Conservation (phyloP, 75 land plant species). For the Sequoia sempervirens region DNA sequence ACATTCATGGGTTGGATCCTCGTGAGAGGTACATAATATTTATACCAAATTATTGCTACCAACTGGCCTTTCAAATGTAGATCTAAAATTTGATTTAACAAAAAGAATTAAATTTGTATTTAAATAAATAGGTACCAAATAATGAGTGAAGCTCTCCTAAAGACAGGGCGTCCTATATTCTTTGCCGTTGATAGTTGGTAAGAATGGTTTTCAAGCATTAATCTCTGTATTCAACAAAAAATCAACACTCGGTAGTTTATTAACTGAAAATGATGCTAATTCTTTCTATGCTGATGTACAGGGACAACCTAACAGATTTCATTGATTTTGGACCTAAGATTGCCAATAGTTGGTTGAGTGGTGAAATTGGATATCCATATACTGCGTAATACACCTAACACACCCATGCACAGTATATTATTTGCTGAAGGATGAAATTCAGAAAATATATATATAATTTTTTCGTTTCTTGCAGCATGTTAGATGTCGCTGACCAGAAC, state of each 20-base stretch:
- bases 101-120: not conserved
- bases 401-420: not conserved
- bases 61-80: not conserved
- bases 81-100: not conserved
- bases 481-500: constrained; percentile 40
- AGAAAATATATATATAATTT: not conserved
- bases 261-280: not conserved
- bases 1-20: constrained; percentile 39
- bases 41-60: not conserved
- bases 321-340: constrained; percentile 26
- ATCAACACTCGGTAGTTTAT: not conserved
- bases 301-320: not conserved
- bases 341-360: constrained; percentile 86
- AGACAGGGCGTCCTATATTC: constrained; percentile 66
- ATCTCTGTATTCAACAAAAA: not conserved
- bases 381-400: constrained; percentile 28
- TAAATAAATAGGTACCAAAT: constrained; percentile 45
- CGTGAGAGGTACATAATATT: not conserved
- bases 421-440: not conserved
- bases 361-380: constrained; percentile 70
- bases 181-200: constrained; percentile 84
- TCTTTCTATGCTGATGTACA: not conserved
- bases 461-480: constrained; percentile 21
- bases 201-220: not conserved
- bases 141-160: constrained; percentile 67